Evolutionary conservation across 805 yeast genomes (phyloP).

Genomic region (Pichia deserticola): DNA sequence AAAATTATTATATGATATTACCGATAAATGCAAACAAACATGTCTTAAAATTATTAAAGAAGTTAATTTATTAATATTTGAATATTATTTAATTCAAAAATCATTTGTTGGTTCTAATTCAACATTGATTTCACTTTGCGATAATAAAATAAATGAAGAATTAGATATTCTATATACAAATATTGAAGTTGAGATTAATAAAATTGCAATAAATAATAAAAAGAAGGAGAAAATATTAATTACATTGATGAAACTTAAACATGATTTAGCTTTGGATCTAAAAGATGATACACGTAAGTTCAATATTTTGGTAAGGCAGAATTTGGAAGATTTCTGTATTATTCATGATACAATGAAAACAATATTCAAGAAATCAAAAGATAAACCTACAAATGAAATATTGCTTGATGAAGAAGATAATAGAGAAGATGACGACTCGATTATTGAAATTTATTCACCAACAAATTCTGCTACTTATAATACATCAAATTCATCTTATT

Average conservation of each 20-base stretch:
- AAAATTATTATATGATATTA: constrained; percentile 15
- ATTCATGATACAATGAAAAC: constrained; percentile 22
- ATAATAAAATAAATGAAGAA: constrained; percentile 15
- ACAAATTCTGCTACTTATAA: not conserved
- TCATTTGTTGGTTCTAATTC: constrained; percentile 11
- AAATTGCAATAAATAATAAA: constrained; percentile 3
- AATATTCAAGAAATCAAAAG: constrained; percentile 4
- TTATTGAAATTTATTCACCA: constrained; percentile 8
- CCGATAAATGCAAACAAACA: constrained; percentile 17
- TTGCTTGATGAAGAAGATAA: not conserved
- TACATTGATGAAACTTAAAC: constrained; percentile 14
- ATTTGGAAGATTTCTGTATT: constrained; percentile 23
- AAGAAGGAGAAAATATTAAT: constrained; percentile 13
- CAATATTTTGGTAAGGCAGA: constrained; percentile 18
- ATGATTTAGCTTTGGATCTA: constrained; percentile 18
- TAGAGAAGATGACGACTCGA: not conserved
- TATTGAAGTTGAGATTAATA: constrained; percentile 9
- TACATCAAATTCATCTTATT: constrained; percentile 4
- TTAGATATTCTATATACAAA: constrained; percentile 11
- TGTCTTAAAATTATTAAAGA: constrained; percentile 20
- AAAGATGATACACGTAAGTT: constrained; percentile 17
- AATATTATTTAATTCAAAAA: constrained; percentile 20
- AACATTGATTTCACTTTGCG: constrained; percentile 16
- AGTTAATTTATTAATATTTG: constrained; percentile 22
- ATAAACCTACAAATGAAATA: not conserved